Percentiles rank a stretch among this genome's conserved stretches.
These are phyloP conservation scores for Cunninghamia lanceolata DNA, from an alignment of 75 land plant species.

Conservation along the genomic window DNA sequence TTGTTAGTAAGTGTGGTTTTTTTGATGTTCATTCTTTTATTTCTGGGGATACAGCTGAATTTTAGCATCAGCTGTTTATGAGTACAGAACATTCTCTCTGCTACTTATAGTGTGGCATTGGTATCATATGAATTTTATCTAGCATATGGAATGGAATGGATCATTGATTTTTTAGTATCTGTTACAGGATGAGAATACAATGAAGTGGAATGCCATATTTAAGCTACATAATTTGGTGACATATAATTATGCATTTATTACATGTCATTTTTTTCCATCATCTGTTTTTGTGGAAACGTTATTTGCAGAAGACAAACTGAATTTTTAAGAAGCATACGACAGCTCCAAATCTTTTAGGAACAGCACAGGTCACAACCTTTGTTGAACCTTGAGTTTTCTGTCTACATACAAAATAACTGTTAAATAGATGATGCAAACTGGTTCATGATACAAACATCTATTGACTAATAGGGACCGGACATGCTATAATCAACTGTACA, in stretches of 20 bases:
- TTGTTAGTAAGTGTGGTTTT: background rate
- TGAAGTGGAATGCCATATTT: background rate
- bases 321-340: background rate
- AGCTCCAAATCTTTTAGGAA: background rate
- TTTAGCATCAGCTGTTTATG: background rate
- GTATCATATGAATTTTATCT: background rate
- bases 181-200: background rate
- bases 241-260: background rate
- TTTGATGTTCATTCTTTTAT: background rate
- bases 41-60: background rate
- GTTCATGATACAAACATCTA: background rate
- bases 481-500: background rate
- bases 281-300: background rate
- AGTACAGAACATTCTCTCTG: background rate
- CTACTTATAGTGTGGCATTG: background rate
- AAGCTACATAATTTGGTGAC: background rate
- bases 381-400: background rate
- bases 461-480: background rate
- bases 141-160: background rate
- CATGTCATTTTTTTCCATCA: background rate
- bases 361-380: background rate
- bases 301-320: background rate
- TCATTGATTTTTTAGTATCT: background rate
- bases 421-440: background rate
- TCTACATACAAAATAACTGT: background rate